Percentiles rank a stretch among this genome's conserved stretches.
phyloP scores from a whole-genome alignment of 78 protist genomes.

The Dictyostelium capitatum region DNA sequence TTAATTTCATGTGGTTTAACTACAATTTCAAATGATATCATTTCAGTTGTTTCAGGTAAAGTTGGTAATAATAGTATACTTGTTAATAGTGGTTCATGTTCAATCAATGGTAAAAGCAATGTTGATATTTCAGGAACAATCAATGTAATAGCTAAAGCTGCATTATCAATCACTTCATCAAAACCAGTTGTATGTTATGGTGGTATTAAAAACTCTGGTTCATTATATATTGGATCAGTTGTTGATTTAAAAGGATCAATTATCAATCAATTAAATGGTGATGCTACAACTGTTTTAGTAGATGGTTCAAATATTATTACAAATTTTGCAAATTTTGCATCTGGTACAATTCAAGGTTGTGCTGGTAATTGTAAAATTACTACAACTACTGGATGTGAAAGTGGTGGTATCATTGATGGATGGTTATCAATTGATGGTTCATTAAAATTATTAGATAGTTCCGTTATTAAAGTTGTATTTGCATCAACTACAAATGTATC shows the following conservation, averaged over 20 bases:
- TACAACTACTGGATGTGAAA: background rate
- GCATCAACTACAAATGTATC: background rate
- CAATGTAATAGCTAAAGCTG: background rate
- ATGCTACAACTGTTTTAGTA: background rate
- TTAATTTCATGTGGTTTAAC: background rate
- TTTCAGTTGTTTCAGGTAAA: background rate
- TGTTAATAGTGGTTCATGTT: conserved; percentile 12
- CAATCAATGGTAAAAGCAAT: background rate
- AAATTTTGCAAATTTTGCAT: background rate
- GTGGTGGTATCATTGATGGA: conserved; percentile 53
- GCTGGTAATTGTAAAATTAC: conserved; percentile 28
- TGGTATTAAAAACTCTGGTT: conserved; percentile 24
- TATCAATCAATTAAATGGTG: background rate
- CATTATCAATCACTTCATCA: background rate
- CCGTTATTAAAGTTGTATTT: background rate
- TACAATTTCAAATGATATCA: background rate
- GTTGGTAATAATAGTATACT: background rate
- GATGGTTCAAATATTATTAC: conserved; percentile 6
- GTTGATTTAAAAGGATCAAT: background rate
- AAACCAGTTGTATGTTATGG: background rate
- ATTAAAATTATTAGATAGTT: background rate
- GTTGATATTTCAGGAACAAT: background rate
- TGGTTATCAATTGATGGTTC: conserved; percentile 12
- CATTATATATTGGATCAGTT: background rate
- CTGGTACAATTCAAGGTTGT: background rate